Conservation (phyloP, 768 basidiomycete genomes). For the Boletellus ananas region DNA sequence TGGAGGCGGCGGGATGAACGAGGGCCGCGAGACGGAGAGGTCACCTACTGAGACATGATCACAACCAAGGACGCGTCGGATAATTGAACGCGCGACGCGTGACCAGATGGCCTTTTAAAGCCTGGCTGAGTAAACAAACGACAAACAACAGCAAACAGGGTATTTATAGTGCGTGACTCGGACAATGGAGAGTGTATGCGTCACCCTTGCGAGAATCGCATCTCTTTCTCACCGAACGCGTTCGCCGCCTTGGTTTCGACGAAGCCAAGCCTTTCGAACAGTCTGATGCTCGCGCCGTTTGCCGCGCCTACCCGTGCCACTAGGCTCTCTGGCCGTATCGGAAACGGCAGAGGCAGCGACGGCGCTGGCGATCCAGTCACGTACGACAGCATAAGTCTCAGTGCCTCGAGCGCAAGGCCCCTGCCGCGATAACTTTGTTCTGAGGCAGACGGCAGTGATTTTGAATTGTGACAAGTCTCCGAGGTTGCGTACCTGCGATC, state of each 20-base stretch:
- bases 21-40: not conserved
- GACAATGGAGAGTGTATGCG: slow-evolving; percentile 9
- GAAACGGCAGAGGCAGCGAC: slow-evolving; percentile 37
- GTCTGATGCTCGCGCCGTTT: slow-evolving; percentile 63
- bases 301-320: slow-evolving; percentile 67
- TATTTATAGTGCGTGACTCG: slow-evolving; percentile 20
- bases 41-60: slow-evolving; percentile 19
- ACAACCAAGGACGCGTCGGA: slow-evolving; percentile 5
- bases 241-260: slow-evolving; percentile 58
- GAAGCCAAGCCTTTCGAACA: slow-evolving; percentile 82
- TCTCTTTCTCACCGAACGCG: slow-evolving; percentile 82
- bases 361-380: slow-evolving; percentile 44
- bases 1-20: not conserved
- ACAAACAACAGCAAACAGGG: slow-evolving; percentile 4
- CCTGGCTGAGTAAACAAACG: slow-evolving; percentile 2
- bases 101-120: slow-evolving; percentile 4
- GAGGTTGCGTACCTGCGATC: slow-evolving; percentile 66
- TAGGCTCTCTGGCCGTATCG: slow-evolving; percentile 44
- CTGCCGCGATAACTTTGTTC: slow-evolving; percentile 65
- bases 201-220: slow-evolving; percentile 40
- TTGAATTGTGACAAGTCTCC: not conserved
- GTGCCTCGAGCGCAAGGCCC: slow-evolving; percentile 60
- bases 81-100: not conserved
- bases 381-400: slow-evolving; percentile 67
- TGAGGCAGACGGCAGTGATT: slow-evolving; percentile 25